Evolutionary conservation across 768 basidiomycete species (phyloP).

Genomic region (Podaxis rugospora): DNA sequence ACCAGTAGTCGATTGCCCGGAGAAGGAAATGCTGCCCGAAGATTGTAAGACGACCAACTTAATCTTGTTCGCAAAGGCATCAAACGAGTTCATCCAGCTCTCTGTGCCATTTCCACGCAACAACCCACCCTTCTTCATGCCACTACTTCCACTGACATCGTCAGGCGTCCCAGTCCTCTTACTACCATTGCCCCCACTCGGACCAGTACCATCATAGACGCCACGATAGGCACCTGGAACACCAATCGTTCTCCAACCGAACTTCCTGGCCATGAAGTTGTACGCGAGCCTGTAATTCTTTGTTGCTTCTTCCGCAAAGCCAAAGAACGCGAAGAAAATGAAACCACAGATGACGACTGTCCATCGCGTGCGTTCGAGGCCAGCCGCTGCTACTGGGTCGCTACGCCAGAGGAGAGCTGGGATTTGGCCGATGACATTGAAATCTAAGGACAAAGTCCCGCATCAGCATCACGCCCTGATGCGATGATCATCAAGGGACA

Average conservation of each 20-base stretch:
- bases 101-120: background rate
- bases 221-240: background rate
- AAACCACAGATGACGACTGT: constrained; percentile 35
- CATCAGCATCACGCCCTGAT: background rate
- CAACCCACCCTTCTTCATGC: background rate
- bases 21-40: background rate
- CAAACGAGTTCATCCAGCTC: constrained; percentile 1
- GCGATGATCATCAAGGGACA: background rate
- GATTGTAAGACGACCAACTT: constrained; percentile 15
- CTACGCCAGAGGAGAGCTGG: constrained; percentile 28
- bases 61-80: constrained; percentile 46
- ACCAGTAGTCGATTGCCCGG: background rate
- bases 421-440: constrained; percentile 26
- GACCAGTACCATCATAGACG: background rate
- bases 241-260: constrained; percentile 8
- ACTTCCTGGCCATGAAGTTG: constrained; percentile 18
- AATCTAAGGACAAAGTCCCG: constrained; percentile 17
- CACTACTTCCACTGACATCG: background rate
- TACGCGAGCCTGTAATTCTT: constrained; percentile 33
- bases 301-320: constrained; percentile 48
- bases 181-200: background rate
- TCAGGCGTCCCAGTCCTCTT: background rate
- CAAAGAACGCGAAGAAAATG: constrained; percentile 56
- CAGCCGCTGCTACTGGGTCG: constrained; percentile 10
- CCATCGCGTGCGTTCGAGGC: constrained; percentile 37